Percentiles rank a stretch among this genome's conserved stretches.
These are phyloP conservation scores for Cercophora newfieldiana DNA, from an alignment of 495 filamentous ascomycete species.

Conservation along the genomic window DNA sequence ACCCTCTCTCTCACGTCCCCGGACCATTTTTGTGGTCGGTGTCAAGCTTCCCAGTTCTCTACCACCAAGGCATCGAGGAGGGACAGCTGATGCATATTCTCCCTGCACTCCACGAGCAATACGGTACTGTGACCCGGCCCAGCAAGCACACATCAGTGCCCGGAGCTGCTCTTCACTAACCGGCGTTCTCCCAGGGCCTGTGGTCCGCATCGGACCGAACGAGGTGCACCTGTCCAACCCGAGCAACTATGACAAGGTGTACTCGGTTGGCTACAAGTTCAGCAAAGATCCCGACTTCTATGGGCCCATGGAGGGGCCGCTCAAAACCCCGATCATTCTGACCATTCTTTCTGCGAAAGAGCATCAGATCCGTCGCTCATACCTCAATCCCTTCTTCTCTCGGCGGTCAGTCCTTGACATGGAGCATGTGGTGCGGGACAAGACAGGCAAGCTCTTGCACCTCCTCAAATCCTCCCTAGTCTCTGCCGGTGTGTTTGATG, in stretches of 20 bases:
- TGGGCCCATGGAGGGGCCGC: conserved; percentile 16
- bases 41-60: conserved; percentile 14
- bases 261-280: conserved; percentile 29
- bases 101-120: conserved; percentile 14
- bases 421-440: conserved; percentile 32
- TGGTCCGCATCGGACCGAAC: conserved; percentile 42
- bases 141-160: too few species aligned
- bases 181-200: too few species aligned
- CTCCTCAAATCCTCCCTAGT: conserved; percentile 18
- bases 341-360: conserved; percentile 27
- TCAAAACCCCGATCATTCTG: conserved; percentile 14
- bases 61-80: conserved; percentile 21
- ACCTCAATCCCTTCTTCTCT: conserved; percentile 25
- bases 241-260: conserved; percentile 37
- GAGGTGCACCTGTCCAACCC: conserved; percentile 44
- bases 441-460: conserved; percentile 17
- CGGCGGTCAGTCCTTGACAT: conserved; percentile 31
- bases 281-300: conserved; percentile 22
- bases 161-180: too few species aligned
- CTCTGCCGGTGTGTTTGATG: conserved; percentile 21
- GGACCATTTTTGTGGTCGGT: conserved; percentile 26
- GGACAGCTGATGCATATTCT: conserved; percentile 21
- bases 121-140: conserved; percentile 12
- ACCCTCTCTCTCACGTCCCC: conserved; percentile 27
- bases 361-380: conserved; percentile 36